phyloP scores from a whole-genome alignment of 2,329 filamentous ascomycete genomes.

The Aureobasidium leucospermi region DNA sequence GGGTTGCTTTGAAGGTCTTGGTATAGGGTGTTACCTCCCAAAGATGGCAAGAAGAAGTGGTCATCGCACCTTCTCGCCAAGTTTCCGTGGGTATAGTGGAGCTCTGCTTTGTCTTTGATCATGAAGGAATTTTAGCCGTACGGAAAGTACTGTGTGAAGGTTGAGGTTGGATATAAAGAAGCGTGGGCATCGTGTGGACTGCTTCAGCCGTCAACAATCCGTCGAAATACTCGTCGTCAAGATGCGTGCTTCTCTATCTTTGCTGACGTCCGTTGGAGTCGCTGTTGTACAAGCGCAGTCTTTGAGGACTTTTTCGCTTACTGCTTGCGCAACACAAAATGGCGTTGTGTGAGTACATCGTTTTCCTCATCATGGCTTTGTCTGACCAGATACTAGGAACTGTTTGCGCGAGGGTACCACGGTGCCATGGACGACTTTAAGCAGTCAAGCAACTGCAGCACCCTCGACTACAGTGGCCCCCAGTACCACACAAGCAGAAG shows the following conservation, averaged over 20 bases:
- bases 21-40: not conserved
- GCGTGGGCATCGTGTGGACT: not conserved
- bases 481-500: not conserved
- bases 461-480: not conserved
- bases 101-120: not conserved
- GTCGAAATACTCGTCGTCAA: not conserved
- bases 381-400: not conserved
- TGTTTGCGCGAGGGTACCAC: slow-evolving; percentile 5
- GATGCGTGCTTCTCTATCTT: not conserved
- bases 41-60: not conserved
- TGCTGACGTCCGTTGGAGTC: not conserved
- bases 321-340: not conserved
- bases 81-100: not conserved
- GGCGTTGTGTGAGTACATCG: not conserved
- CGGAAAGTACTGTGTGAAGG: not conserved
- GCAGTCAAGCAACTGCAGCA: not conserved
- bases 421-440: slow-evolving; percentile 5
- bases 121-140: not conserved
- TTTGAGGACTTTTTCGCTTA: not conserved
- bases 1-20: not conserved
- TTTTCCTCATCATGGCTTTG: no score
- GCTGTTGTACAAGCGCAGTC: not conserved
- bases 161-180: not conserved
- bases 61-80: not conserved
- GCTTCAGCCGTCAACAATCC: not conserved